Evolutionary conservation across 2,329 filamentous ascomycete species (phyloP).

Genomic region (Cladosporium sp.): DNA sequence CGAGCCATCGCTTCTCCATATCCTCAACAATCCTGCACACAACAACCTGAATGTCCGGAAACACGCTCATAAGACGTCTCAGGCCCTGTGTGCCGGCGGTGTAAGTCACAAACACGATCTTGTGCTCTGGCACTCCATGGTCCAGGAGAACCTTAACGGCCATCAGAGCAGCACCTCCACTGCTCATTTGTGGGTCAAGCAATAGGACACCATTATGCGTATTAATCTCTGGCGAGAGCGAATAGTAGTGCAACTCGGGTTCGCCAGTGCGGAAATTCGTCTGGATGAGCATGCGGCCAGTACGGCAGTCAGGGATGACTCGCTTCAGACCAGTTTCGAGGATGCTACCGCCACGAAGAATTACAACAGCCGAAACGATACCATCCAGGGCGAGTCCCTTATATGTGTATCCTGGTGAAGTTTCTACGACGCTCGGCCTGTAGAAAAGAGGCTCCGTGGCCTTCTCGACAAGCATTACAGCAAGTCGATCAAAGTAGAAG

Average conservation of each 20-base stretch:
- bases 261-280: slow-evolving; percentile 76
- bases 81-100: slow-evolving; percentile 80
- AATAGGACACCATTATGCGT: slow-evolving; percentile 80
- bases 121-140: slow-evolving; percentile 79
- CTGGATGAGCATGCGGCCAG: slow-evolving; percentile 85
- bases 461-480: slow-evolving; percentile 78
- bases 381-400: slow-evolving; percentile 67
- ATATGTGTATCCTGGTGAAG: slow-evolving; percentile 62
- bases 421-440: slow-evolving; percentile 59
- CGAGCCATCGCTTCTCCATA: slow-evolving; percentile 83
- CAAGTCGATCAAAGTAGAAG: slow-evolving; percentile 92
- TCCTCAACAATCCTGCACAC: slow-evolving; percentile 78
- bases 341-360: slow-evolving; percentile 82
- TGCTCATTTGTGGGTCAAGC: slow-evolving; percentile 91
- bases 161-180: slow-evolving; percentile 83
- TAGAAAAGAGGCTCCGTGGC: slow-evolving; percentile 71
- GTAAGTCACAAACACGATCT: slow-evolving; percentile 90
- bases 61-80: slow-evolving; percentile 81
- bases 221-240: slow-evolving; percentile 69
- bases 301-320: slow-evolving; percentile 88
- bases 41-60: slow-evolving; percentile 83
- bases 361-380: slow-evolving; percentile 75
- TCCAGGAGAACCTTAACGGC: slow-evolving; percentile 93
- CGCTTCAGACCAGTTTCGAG: slow-evolving; percentile 85
- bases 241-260: slow-evolving; percentile 87